These are phyloP conservation scores for Umbilicaria muhlenbergii DNA, from an alignment of 495 filamentous ascomycete species.

Conservation along the genomic window DNA sequence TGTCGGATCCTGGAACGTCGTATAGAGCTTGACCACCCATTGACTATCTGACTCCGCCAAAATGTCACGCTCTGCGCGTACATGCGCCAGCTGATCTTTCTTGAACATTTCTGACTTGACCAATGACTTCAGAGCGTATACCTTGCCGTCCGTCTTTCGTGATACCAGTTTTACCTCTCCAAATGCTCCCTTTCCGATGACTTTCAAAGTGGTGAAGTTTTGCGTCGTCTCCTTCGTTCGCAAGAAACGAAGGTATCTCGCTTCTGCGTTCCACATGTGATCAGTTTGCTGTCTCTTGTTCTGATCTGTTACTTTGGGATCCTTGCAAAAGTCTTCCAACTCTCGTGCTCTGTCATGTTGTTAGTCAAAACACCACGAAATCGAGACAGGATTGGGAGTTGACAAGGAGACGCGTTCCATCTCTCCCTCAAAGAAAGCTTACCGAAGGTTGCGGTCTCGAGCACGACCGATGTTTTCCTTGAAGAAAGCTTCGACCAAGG, in stretches of 20 bases:
- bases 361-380: background rate
- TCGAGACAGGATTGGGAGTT: background rate
- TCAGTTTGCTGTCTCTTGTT: slow-evolving; percentile 66
- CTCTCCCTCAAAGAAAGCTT: slow-evolving; percentile 13
- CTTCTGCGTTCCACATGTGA: slow-evolving; percentile 67
- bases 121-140: slow-evolving; percentile 95
- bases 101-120: slow-evolving; percentile 99
- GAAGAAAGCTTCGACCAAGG: slow-evolving; percentile 74
- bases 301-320: slow-evolving; percentile 54
- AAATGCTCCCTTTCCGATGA: slow-evolving; percentile 98
- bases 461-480: slow-evolving; percentile 89
- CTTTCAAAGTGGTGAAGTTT: slow-evolving; percentile 90
- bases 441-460: slow-evolving; percentile 83
- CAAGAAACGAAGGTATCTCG: slow-evolving; percentile 82
- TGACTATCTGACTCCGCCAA: slow-evolving; percentile 95
- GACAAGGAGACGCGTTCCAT: background rate
- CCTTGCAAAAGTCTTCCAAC: slow-evolving; percentile 65
- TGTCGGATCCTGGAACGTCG: slow-evolving; percentile 88
- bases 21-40: slow-evolving; percentile 96
- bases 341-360: slow-evolving; percentile 58
- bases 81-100: slow-evolving; percentile 97
- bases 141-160: slow-evolving; percentile 89
- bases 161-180: slow-evolving; percentile 95
- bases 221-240: slow-evolving; percentile 80
- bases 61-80: slow-evolving; percentile 94